Base-by-base conservation (phyloP, 192 early-diverging fungal genomes). In the Mortierella hygrophila region DNA sequence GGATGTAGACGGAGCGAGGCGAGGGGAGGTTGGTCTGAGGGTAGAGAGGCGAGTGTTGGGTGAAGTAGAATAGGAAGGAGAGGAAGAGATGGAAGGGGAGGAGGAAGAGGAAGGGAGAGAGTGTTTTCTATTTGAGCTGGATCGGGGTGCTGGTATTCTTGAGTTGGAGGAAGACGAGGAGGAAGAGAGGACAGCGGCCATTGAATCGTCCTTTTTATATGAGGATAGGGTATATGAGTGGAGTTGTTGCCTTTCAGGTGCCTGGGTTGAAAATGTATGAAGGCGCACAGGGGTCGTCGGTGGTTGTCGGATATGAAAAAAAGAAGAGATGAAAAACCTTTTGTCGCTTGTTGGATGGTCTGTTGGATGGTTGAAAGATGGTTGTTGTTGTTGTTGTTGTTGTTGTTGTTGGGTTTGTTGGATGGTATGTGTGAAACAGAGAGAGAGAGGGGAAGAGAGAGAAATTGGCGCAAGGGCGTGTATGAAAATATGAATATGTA, bases 241-340 rank as follows among this genome's bases (percentile, higher is more conserved):
- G 35, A 35, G 35, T 35, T 35, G 35, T 35, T 35, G 63, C n/a
- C n/a, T 40, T 40, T 40, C 6, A 0, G 26, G n/a, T 35, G 65
- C 35, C 29, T 68, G 65, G 11, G 65, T 68, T 37, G 10, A 11
- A 26, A 60, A 52, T 6, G 49, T 21, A 52, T 20, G 49, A 60
- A 60, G 55, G 55, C 55, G 55, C 55, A 57, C 55, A 57, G 55
- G 55, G 55, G 55, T 57, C 55, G 49, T 52, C 60, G n/a, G 60
- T 65, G 6, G 1, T 65, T 65, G 60, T 65, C 60, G 60, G 60
- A 65, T 65, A 65, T 65, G 60, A 65, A 65, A 65, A 63, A 15
- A 29, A 32, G 55, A n/a, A n/a, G 55, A 57, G 55, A 57, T 57
- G 55, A 57, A 57, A 57, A 26, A 10, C 21, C 7, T 26, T 57